These are phyloP conservation scores for Diplodia intermedia DNA, from an alignment of 2,329 filamentous ascomycete genomes.

Conservation along the genomic window DNA sequence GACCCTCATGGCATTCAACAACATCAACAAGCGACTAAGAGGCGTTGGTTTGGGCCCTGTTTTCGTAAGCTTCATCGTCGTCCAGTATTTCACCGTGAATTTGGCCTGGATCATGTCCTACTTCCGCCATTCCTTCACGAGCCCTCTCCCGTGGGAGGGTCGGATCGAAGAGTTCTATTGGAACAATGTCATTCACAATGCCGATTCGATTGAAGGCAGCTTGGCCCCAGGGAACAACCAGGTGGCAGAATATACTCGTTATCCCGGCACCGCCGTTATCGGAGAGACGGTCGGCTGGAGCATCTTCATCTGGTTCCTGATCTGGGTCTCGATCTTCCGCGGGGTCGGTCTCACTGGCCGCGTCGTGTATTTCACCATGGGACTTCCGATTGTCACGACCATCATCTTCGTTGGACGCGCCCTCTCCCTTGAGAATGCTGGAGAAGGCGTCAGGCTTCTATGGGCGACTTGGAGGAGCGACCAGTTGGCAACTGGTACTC, in stretches of 20 bases:
- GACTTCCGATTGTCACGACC: conserved; percentile 63
- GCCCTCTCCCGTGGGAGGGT: conserved; percentile 62
- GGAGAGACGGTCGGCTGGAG: conserved; percentile 66
- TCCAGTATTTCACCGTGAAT: conserved; percentile 64
- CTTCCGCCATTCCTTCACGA: conserved; percentile 63
- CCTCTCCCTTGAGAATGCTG: conserved; percentile 61
- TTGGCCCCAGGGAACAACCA: conserved; percentile 49
- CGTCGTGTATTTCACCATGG: conserved; percentile 69
- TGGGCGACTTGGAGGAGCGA: conserved; percentile 59
- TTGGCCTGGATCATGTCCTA: conserved; percentile 67
- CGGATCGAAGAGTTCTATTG: conserved; percentile 60
- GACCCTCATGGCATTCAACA: conserved; percentile 61
- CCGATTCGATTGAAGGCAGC: conserved; percentile 44
- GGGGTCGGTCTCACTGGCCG: conserved; percentile 65
- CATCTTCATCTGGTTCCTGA: conserved; percentile 65
- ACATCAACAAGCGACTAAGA: conserved; percentile 60
- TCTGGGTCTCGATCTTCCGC: conserved; percentile 66
- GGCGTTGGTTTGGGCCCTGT: conserved; percentile 61
- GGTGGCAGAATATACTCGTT: conserved; percentile 56
- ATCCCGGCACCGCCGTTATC: conserved; percentile 56
- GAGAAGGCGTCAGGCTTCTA: conserved; percentile 59
- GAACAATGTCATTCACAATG: conserved; percentile 57
- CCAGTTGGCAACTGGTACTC: conserved; percentile 58
- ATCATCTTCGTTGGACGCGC: conserved; percentile 63
- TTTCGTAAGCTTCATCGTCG: conserved; percentile 62